Evolutionary conservation across 1,284 basidiomycete genomes (phyloP).

Genomic region (Ustilago curta): DNA sequence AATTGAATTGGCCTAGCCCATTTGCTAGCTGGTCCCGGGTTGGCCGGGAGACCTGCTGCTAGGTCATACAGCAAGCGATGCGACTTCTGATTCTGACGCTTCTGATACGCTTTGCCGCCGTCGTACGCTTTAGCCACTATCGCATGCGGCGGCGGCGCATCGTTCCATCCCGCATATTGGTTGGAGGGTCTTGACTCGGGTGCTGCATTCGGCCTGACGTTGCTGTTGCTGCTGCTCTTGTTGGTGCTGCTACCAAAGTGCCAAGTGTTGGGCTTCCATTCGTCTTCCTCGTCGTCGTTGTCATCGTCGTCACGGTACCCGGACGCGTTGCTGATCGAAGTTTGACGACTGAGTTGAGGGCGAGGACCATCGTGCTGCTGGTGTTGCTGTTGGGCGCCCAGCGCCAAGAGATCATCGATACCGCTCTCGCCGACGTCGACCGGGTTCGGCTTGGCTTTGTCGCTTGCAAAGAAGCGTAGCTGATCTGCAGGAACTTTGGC

Average conservation of each 20-base stretch:
- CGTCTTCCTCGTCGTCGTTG: slow-evolving; percentile 36
- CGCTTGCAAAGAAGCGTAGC: slow-evolving; percentile 51
- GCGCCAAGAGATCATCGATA: slow-evolving; percentile 58
- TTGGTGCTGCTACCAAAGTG: slow-evolving; percentile 40
- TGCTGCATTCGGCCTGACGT: background rate
- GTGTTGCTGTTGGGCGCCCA: slow-evolving; percentile 21
- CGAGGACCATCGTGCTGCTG: slow-evolving; percentile 5
- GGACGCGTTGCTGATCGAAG: slow-evolving; percentile 21
- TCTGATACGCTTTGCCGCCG: slow-evolving; percentile 34
- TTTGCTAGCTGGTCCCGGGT: slow-evolving; percentile 63
- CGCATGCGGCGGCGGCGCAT: slow-evolving; percentile 46
- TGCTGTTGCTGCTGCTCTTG: slow-evolving; percentile 6
- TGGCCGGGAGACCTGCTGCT: slow-evolving; percentile 59
- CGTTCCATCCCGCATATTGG: slow-evolving; percentile 58
- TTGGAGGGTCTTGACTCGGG: too few species aligned
- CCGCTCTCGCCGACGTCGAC: slow-evolving; percentile 57
- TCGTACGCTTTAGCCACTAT: slow-evolving; percentile 59
- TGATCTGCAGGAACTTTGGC: slow-evolving; percentile 45
- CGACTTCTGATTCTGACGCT: slow-evolving; percentile 36
- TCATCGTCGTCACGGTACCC: slow-evolving; percentile 24
- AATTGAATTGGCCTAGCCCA: slow-evolving; percentile 66
- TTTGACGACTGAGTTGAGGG: slow-evolving; percentile 15
- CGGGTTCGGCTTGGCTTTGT: slow-evolving; percentile 30
- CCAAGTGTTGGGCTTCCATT: slow-evolving; percentile 62
- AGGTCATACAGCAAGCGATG: slow-evolving; percentile 60